phyloP scores from a whole-genome alignment of 805 yeast species.

The Candida pini region DNA sequence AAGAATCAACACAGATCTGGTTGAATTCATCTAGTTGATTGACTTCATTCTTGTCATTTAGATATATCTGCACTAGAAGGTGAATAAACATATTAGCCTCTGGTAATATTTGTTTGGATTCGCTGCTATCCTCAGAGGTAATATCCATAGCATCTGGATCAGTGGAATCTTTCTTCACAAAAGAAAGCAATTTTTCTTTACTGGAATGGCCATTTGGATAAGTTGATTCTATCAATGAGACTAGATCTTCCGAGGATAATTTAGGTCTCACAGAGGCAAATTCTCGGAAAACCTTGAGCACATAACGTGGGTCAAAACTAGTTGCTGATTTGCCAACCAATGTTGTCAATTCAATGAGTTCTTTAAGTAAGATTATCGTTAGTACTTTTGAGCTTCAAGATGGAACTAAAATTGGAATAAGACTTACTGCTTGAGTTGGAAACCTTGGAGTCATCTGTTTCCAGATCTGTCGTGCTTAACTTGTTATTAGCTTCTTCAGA shows the following conservation, averaged over 20 bases:
- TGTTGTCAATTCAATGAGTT: constrained; percentile 14
- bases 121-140: constrained; percentile 21
- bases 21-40: constrained; percentile 49
- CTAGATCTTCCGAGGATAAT: constrained; percentile 49
- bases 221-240: constrained; percentile 45
- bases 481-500: no score
- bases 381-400: constrained; percentile 1
- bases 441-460: no score
- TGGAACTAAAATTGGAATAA: no score
- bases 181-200: no score
- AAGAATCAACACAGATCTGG: constrained; percentile 41
- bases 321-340: constrained; percentile 31
- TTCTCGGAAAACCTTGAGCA: constrained; percentile 80
- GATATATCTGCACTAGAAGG: constrained; percentile 68
- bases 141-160: constrained; percentile 32
- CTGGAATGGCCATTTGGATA: constrained; percentile 48
- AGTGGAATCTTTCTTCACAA: no score
- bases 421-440: no score
- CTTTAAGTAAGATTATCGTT: constrained; percentile 15
- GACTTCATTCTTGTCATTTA: constrained; percentile 57
- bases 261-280: constrained; percentile 68
- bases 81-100: constrained; percentile 79
- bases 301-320: constrained; percentile 79
- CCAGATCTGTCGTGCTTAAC: no score
- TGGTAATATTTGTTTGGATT: constrained; percentile 48